Evolutionary conservation across 1,284 basidiomycete species (phyloP), one percentile per base, ranked within the genome.

Genomic region (Microbotryomycetes sp.): DNA sequence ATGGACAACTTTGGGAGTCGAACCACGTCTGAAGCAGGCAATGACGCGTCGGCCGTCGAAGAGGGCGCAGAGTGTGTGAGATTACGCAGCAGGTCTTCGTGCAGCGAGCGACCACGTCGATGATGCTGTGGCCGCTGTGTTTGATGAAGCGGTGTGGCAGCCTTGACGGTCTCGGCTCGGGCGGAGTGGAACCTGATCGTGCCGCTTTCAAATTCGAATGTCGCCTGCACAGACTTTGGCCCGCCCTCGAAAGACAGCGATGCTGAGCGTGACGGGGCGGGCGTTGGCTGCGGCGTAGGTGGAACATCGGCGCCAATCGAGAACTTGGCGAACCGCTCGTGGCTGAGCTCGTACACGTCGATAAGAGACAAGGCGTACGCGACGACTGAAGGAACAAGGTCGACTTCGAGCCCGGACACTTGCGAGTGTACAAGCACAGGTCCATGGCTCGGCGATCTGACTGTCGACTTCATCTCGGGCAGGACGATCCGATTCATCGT

Each of bases 371-470:
- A 89, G 5, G 91, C 77, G 67, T 85, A 87, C 64, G 85, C 84
- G 3, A 88, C 83, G 56, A 94, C 86, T 27, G 82, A 82, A 0
- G 91, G 86, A 69, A 92, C 89, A 18, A 96, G 78, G 65, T 91
- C 86, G 35, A 94, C 78, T 56, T 89, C 81, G 74, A 94, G 93
- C 27, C 91, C 91, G 65, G 84, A 89, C 61, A 94, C 88, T 52
- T 82, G 82, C 4, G 88, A 88, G 54, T 80, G 79, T 52, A 90
- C 79, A 73, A 81, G 83, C 29, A 90, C 75, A 55, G 82, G 81
- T 4, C 41, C 53, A 21, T 21, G 24, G 1, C 7, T 35, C 5
- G 60, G 35, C 4, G 84, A 82, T 52, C 84, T 82, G 51, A 90
- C 78, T 51, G 87, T 83, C 0, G 87, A 88, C 59, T 82, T 83